phyloP scores from a whole-genome alignment of 495 filamentous ascomycete genomes.

The Neurospora sp. region DNA sequence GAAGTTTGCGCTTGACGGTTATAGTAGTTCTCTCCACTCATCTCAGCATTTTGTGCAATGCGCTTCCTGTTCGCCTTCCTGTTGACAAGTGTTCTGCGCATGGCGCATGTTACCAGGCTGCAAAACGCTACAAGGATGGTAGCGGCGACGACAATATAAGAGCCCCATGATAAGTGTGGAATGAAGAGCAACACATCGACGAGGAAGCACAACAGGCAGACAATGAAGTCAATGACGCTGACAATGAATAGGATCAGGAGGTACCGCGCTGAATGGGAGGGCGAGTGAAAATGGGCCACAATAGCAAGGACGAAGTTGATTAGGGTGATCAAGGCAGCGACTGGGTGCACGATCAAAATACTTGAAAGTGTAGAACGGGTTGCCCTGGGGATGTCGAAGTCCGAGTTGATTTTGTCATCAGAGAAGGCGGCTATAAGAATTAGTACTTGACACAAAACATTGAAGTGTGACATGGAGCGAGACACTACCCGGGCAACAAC shows the following conservation, averaged over 20 bases:
- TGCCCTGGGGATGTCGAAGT: conserved; percentile 64
- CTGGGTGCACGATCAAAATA: conserved; percentile 85
- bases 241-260: conserved; percentile 77
- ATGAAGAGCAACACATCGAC: conserved; percentile 95
- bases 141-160: conserved; percentile 86
- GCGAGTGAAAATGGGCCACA: conserved; percentile 76
- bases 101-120: conserved; percentile 86
- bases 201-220: conserved; percentile 79
- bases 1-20: conserved; percentile 52
- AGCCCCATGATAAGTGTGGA: conserved; percentile 87
- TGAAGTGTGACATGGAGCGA: neutral
- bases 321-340: conserved; percentile 78
- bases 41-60: conserved; percentile 86
- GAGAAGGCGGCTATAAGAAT: neutral
- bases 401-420: conserved; percentile 5
- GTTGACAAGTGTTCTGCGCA: conserved; percentile 87
- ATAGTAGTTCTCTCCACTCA: conserved; percentile 90
- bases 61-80: conserved; percentile 85
- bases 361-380: conserved; percentile 80
- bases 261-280: conserved; percentile 88
- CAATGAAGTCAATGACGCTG: conserved; percentile 72
- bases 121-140: conserved; percentile 78
- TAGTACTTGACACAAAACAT: conserved; percentile 1
- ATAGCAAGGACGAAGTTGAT: conserved; percentile 72
- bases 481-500: conserved; percentile 22